phyloP scores from a whole-genome alignment of 495 filamentous ascomycete genomes.

The Sabuloglossum arenarium region DNA sequence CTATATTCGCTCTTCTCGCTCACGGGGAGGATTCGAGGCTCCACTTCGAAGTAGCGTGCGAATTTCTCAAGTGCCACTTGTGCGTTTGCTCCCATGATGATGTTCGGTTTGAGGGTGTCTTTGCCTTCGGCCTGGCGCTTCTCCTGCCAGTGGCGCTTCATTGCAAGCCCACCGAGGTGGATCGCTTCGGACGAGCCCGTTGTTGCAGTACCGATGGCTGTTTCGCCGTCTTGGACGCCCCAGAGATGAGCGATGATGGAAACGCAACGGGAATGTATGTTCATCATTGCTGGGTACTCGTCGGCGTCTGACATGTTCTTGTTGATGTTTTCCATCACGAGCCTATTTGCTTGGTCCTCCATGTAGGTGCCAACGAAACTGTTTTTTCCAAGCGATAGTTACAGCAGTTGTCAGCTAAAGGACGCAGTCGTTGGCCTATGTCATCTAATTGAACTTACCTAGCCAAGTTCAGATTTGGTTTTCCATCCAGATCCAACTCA shows the following conservation, averaged over 20 bases:
- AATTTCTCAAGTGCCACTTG: slow-evolving; percentile 59
- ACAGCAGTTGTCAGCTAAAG: not conserved
- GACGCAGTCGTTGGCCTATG: not conserved
- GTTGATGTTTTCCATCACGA: slow-evolving; percentile 45
- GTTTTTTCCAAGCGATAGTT: not conserved
- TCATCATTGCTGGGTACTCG: slow-evolving; percentile 57
- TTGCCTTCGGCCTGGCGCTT: slow-evolving; percentile 36
- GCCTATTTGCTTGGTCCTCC: slow-evolving; percentile 39
- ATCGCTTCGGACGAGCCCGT: slow-evolving; percentile 57
- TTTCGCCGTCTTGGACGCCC: slow-evolving; percentile 41
- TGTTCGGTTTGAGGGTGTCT: slow-evolving; percentile 42
- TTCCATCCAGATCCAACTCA: slow-evolving; percentile 52
- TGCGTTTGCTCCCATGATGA: slow-evolving; percentile 60
- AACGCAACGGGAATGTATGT: slow-evolving; percentile 49
- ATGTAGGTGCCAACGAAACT: slow-evolving; percentile 56
- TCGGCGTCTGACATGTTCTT: slow-evolving; percentile 54
- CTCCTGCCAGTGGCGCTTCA: slow-evolving; percentile 65
- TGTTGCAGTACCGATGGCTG: slow-evolving; percentile 49
- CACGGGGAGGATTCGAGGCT: slow-evolving; percentile 48
- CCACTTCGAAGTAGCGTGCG: slow-evolving; percentile 59
- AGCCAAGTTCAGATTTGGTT: slow-evolving; percentile 51
- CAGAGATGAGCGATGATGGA: slow-evolving; percentile 52
- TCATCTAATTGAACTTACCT: slow-evolving; percentile 17
- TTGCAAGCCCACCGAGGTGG: slow-evolving; percentile 52
- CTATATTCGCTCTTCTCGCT: slow-evolving; percentile 37